These are phyloP conservation scores for Tanacetum coccineum DNA, from an alignment of 129 eudicot genomes.

Conservation along the genomic window DNA sequence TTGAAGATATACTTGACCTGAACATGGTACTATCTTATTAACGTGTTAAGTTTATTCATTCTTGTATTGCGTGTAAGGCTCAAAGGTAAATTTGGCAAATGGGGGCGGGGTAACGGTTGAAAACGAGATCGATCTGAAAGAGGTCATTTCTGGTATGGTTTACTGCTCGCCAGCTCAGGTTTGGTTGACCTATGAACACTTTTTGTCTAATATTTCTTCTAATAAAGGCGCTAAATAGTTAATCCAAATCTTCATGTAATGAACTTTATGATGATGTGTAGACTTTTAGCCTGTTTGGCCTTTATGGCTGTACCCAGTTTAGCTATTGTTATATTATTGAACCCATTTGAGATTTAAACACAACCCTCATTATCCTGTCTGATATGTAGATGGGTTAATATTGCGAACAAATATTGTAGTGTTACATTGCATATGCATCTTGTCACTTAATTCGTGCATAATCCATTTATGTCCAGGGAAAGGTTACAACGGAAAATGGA, in stretches of 20 bases:
- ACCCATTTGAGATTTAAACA: neutral
- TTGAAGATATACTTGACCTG: constrained; percentile 69
- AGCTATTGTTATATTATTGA: neutral
- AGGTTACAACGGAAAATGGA: too few relatives aligned
- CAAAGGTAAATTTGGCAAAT: neutral
- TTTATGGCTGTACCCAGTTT: neutral
- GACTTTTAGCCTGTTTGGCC: neutral
- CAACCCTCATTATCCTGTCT: neutral
- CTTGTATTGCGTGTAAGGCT: constrained; percentile 2
- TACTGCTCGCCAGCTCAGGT: neutral
- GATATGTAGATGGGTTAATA: neutral
- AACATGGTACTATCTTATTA: constrained; percentile 34
- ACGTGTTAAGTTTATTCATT: neutral
- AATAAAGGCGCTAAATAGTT: neutral
- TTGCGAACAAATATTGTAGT: neutral
- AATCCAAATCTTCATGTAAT: neutral
- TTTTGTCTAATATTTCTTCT: neutral
- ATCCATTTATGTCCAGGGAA: too few relatives aligned
- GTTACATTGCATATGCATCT: constrained; percentile 5
- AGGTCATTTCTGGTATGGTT: neutral
- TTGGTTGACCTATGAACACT: neutral
- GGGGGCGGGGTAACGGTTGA: neutral
- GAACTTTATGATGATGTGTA: neutral
- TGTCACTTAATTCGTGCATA: too few relatives aligned
- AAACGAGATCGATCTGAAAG: neutral